phyloP scores from a whole-genome alignment of 192 early-diverging fungal genomes.

The Jimgerdemannia flammicorona region DNA sequence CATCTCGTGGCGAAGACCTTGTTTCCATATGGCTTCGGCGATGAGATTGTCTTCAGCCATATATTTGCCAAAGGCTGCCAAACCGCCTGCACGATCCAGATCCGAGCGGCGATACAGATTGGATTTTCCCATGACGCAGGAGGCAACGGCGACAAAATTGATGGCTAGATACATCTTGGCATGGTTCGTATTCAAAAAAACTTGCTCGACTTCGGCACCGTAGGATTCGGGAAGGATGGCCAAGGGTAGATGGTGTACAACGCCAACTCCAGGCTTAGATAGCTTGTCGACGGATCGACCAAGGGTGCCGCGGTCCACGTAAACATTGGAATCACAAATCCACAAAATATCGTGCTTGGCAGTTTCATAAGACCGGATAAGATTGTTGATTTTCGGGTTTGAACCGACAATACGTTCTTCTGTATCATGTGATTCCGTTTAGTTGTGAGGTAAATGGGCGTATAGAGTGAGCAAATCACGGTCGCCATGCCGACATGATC shows the following conservation, averaged over 20 bases:
- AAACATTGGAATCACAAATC: slow-evolving; percentile 93
- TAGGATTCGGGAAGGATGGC: slow-evolving; percentile 67
- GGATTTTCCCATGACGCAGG: slow-evolving; percentile 93
- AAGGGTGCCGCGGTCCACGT: slow-evolving; percentile 71
- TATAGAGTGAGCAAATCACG: neutral
- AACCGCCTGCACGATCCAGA: slow-evolving; percentile 75
- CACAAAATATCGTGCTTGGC: slow-evolving; percentile 88
- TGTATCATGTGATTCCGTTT: slow-evolving; percentile 22
- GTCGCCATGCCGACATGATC: neutral
- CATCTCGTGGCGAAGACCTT: slow-evolving; percentile 79
- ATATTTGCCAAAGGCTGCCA: slow-evolving; percentile 83
- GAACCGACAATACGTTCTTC: slow-evolving; percentile 71
- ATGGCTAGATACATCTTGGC: slow-evolving; percentile 95
- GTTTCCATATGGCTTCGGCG: slow-evolving; percentile 77
- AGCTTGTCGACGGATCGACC: slow-evolving; percentile 80
- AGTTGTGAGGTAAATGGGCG: slow-evolving; percentile 7
- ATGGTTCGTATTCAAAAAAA: slow-evolving; percentile 87
- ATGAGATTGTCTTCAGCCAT: slow-evolving; percentile 97
- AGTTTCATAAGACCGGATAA: slow-evolving; percentile 75
- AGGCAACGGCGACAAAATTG: slow-evolving; percentile 79
- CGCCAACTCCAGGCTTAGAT: slow-evolving; percentile 68
- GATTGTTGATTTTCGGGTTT: slow-evolving; percentile 97
- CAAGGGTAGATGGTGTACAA: slow-evolving; percentile 94
- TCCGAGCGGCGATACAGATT: slow-evolving; percentile 86
- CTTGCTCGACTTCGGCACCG: slow-evolving; percentile 80